Percentiles rank a stretch among this genome's conserved stretches.
These are phyloP conservation scores for Boletellus emodensis DNA, from an alignment of 768 basidiomycete species.

Conservation along the genomic window DNA sequence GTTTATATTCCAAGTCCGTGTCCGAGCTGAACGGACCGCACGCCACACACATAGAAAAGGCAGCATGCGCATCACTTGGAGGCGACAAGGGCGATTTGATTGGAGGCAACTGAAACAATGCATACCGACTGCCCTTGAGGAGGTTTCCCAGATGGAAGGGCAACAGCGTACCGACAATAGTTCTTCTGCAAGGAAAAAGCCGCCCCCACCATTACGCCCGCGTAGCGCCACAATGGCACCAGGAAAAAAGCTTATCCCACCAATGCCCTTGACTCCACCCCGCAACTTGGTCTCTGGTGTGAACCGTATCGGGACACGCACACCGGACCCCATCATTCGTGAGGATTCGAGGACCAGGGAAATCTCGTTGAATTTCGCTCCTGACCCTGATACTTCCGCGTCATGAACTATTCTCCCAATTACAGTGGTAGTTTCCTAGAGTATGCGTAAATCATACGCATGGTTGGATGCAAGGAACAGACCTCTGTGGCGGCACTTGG, in stretches of 20 bases:
- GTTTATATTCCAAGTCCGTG: constrained; percentile 68
- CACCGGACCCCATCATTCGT: constrained; percentile 64
- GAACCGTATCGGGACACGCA: constrained; percentile 68
- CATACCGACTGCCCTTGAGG: neutral
- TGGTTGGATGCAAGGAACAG: constrained; percentile 1
- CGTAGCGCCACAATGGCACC: constrained; percentile 83
- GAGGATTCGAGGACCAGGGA: constrained; percentile 82
- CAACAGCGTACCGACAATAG: constrained; percentile 62
- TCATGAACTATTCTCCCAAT: constrained; percentile 77
- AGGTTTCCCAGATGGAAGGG: neutral
- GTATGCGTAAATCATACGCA: neutral
- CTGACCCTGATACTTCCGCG: constrained; percentile 50
- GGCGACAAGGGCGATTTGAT: constrained; percentile 44
- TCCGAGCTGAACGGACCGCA: constrained; percentile 88
- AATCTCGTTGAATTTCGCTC: constrained; percentile 67
- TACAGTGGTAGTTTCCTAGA: constrained; percentile 59
- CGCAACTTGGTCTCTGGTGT: constrained; percentile 61
- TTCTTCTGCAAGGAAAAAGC: constrained; percentile 80
- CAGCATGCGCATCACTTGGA: constrained; percentile 30
- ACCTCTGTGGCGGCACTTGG: constrained; percentile 59
- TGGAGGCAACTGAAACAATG: constrained; percentile 55
- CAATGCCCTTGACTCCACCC: constrained; percentile 56
- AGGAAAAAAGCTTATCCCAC: constrained; percentile 76
- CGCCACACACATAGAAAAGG: constrained; percentile 67
- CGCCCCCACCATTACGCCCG: constrained; percentile 89